Base-by-base conservation (phyloP, 139 green algal species). In the Tetratostichococcus sp. region DNA sequence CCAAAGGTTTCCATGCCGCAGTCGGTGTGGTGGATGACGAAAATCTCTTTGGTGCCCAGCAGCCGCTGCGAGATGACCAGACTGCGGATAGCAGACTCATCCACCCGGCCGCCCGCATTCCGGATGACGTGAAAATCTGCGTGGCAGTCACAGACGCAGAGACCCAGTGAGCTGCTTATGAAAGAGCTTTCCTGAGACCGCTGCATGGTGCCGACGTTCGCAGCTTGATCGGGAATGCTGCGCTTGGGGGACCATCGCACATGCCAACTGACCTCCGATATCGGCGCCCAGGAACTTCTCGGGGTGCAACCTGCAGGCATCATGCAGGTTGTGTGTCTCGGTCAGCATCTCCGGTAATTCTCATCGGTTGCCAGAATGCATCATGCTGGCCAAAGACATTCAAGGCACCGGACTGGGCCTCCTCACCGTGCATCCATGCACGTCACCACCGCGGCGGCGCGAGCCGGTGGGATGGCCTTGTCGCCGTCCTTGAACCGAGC, bases 1-100 rank as follows among this genome's bases (percentile, higher is more conserved):
- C 50, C 50, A 17, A 78, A 75, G 19, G 69, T 80, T 5, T 78
- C 30, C 73, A 80, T 83, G 58, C 88, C 88, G 73, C 88, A 93
- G 71, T 93, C 77, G 14, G 88, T 93, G 77, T 93, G 88, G 71
- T 93, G 88, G 4, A 93, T 71, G 58, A 93, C 72, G 30, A 86
- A 69, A 22, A 92, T 78, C 71, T 91, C 85, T 28, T 85, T 75
- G 22, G 88, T 93, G 35, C 87, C 88, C 75, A 93, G 83, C 34
- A 92, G 79, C 19, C 83, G 84, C 83, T 93, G 88, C 5, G 72
- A 83, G 59, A 93, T 91, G 74, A 79, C 70, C 34, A 93, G 76
- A 33, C 79, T 85, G 34, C 86, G 83, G 28, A 92, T 35, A 0
- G 86, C 86, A 34, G 32, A 42, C 30, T 43, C 67, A 43, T 72